Conservation (phyloP, 805 yeast genomes). For the Cyberlindnera petersonii region DNA sequence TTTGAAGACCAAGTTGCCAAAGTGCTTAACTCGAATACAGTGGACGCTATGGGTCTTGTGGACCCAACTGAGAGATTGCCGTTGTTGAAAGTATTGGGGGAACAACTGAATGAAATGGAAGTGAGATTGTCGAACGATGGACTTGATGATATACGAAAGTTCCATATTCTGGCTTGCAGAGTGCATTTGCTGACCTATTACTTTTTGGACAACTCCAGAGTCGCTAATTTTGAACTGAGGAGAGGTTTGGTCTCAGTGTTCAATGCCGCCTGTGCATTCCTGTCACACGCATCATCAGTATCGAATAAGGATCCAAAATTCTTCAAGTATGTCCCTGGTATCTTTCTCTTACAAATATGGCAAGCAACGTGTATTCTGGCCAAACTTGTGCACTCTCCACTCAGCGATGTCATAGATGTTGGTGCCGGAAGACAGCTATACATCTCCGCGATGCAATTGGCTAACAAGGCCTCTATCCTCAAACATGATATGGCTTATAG, state of each 20-base stretch:
- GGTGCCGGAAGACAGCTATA: slow-evolving; percentile 69
- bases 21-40: slow-evolving; percentile 66
- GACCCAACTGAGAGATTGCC: slow-evolving; percentile 72
- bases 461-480: slow-evolving; percentile 76
- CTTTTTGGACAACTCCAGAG: slow-evolving; percentile 54
- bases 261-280: slow-evolving; percentile 69
- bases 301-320: slow-evolving; percentile 57
- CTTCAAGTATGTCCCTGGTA: slow-evolving; percentile 78
- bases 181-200: slow-evolving; percentile 81
- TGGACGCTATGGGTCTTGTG: slow-evolving; percentile 62
- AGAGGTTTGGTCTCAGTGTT: slow-evolving; percentile 74
- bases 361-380: slow-evolving; percentile 86
- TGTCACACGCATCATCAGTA: slow-evolving; percentile 63
- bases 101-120: slow-evolving; percentile 76
- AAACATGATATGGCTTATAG: slow-evolving; percentile 92
- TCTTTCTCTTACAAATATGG: slow-evolving; percentile 80
- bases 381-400: slow-evolving; percentile 71
- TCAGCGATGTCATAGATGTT: slow-evolving; percentile 61
- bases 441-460: slow-evolving; percentile 59
- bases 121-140: slow-evolving; percentile 44
- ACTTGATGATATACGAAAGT: slow-evolving; percentile 64
- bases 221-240: slow-evolving; percentile 52
- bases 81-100: slow-evolving; percentile 61
- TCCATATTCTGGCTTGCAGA: slow-evolving; percentile 67
- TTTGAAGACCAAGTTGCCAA: slow-evolving; percentile 83